A percentile compares a stretch with the other conserved stretches of the same genome.
phyloP scores from a whole-genome alignment of 495 filamentous ascomycete genomes.

The Penicillium soppii region DNA sequence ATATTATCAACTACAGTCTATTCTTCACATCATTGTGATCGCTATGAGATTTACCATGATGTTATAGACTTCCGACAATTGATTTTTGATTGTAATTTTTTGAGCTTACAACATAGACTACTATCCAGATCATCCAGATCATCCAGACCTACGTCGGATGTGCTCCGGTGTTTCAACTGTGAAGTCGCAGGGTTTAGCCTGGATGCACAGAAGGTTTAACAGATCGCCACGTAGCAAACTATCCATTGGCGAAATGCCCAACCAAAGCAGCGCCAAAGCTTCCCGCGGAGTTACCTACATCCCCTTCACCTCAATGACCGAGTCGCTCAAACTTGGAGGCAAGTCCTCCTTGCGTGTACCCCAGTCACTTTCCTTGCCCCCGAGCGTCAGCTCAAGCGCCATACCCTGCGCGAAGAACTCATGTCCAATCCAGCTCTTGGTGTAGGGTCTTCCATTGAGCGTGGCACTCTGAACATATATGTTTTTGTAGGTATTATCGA shows the following conservation, averaged over 20 bases:
- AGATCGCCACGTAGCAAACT: not conserved
- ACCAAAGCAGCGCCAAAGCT: not conserved
- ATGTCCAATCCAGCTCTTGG: slow-evolving; percentile 70
- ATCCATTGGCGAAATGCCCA: not conserved
- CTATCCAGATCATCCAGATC: not conserved
- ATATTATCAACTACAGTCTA: too few species aligned
- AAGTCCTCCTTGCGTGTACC: slow-evolving; percentile 63
- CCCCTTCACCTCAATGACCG: not conserved
- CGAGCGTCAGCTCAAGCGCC: slow-evolving; percentile 66
- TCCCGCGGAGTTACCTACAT: not conserved
- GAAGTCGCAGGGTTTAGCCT: not conserved
- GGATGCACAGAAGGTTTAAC: not conserved
- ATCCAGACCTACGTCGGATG: slow-evolving; percentile 12
- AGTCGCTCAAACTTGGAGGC: slow-evolving; percentile 49
- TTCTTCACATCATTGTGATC: too few species aligned
- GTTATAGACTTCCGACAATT: too few species aligned
- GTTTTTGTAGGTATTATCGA: slow-evolving; percentile 54
- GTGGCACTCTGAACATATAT: slow-evolving; percentile 71
- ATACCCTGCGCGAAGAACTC: slow-evolving; percentile 71
- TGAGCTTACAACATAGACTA: too few species aligned
- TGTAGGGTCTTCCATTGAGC: slow-evolving; percentile 64
- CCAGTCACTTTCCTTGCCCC: slow-evolving; percentile 65
- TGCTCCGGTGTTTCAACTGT: slow-evolving; percentile 5
- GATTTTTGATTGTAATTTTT: too few species aligned
- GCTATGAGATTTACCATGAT: too few species aligned